Percentiles rank a stretch among this genome's conserved stretches.
Conservation (phyloP, 192 early-diverging fungal genomes). For the Coemansia asiatica region DNA sequence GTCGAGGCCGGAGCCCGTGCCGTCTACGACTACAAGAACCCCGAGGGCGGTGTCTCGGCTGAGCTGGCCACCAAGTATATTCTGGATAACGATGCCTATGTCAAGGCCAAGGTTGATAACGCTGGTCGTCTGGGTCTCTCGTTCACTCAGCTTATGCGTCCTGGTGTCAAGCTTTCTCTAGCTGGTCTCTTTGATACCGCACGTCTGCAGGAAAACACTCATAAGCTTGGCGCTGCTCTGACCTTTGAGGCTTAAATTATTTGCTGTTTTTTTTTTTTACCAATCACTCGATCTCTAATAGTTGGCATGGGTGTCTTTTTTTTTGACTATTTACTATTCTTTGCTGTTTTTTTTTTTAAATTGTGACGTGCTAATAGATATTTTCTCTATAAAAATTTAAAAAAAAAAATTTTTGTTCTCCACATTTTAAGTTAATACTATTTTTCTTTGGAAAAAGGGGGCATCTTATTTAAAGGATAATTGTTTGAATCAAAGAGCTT, state of each 20-base stretch:
- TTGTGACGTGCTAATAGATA: too few relatives aligned
- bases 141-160: constrained; percentile 90
- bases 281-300: background rate
- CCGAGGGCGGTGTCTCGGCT: constrained; percentile 70
- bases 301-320: background rate
- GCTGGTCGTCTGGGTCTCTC: constrained; percentile 86
- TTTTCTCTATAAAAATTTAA: too few relatives aligned
- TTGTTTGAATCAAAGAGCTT: background rate
- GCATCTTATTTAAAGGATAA: background rate
- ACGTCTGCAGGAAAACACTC: constrained; percentile 88
- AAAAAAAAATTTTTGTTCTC: too few relatives aligned
- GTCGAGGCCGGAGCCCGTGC: constrained; percentile 96
- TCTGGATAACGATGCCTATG: constrained; percentile 83
- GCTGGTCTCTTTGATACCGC: constrained; percentile 94
- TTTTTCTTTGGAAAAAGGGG: too few relatives aligned
- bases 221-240: constrained; percentile 91
- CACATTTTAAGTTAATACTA: too few relatives aligned
- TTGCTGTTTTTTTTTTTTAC: constrained; percentile 13
- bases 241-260: constrained; percentile 81
- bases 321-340: background rate
- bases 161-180: constrained; percentile 90
- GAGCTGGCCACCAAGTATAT: constrained; percentile 95
- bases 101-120: constrained; percentile 88
- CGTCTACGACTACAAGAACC: constrained; percentile 80
- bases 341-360: background rate